Evolutionary conservation across 805 yeast genomes (phyloP).

Genomic region (Cyberlindnera mycetangii): DNA sequence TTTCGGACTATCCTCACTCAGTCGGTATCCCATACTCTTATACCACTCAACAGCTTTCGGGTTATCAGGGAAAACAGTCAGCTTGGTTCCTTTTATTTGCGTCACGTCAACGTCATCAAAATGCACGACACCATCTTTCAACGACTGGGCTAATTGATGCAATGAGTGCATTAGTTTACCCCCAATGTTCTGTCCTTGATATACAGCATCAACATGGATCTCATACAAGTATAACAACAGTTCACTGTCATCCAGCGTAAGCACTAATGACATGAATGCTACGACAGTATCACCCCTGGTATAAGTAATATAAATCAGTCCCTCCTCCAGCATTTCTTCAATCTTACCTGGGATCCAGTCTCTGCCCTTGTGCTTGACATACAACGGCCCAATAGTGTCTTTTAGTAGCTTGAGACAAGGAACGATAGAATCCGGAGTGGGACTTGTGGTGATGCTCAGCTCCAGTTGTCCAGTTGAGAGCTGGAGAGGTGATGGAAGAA

Average conservation of each 20-base stretch:
- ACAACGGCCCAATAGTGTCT: constrained; percentile 18
- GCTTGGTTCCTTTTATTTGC: constrained; percentile 20
- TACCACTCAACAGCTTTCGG: constrained; percentile 43
- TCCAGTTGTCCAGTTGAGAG: background rate
- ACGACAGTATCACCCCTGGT: constrained; percentile 19
- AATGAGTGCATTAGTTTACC: constrained; percentile 34
- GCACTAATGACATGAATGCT: constrained; percentile 46
- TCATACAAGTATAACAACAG: constrained; percentile 53
- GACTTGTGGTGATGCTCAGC: background rate
- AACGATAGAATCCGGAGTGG: constrained; percentile 1
- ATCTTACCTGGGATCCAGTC: constrained; percentile 35
- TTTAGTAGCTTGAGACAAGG: constrained; percentile 8
- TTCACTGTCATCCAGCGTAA: constrained; percentile 38
- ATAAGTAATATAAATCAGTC: constrained; percentile 18
- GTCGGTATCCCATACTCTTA: constrained; percentile 35
- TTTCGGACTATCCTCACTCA: constrained; percentile 41
- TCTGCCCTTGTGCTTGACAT: constrained; percentile 16
- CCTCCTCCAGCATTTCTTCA: constrained; percentile 39
- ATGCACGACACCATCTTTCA: background rate
- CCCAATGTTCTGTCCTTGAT: constrained; percentile 40
- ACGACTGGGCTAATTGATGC: constrained; percentile 31
- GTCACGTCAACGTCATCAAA: constrained; percentile 4
- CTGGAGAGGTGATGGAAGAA: constrained; percentile 1
- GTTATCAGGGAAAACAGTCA: constrained; percentile 53
- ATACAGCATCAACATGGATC: constrained; percentile 42